Percentiles rank a stretch among this genome's conserved stretches.
Conservation (phyloP, 768 basidiomycete species). For the Leccinum broughii region DNA sequence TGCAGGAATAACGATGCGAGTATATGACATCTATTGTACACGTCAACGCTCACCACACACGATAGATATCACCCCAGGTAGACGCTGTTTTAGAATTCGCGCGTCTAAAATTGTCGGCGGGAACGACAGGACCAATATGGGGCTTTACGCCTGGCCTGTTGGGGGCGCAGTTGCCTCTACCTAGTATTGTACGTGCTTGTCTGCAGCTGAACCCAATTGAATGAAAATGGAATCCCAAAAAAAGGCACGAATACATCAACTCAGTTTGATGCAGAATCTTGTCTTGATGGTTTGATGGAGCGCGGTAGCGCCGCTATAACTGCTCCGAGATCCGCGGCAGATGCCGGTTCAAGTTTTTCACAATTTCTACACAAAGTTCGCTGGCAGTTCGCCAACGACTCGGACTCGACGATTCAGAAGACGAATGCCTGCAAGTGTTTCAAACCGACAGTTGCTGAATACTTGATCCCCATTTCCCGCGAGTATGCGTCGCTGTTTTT, state of each 20-base stretch:
- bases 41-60: too few species aligned
- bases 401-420: background rate
- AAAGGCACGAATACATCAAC: background rate
- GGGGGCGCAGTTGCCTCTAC: too few species aligned
- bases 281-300: background rate
- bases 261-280: background rate
- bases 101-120: too few species aligned
- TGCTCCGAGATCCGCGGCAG: background rate
- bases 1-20: background rate
- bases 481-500: background rate
- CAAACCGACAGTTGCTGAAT: background rate
- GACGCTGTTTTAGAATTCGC: too few species aligned
- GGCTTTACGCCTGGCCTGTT: too few species aligned
- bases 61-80: too few species aligned
- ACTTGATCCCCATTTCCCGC: background rate
- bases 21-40: too few species aligned
- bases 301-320: background rate
- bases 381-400: background rate
- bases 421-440: background rate
- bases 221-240: too few species aligned
- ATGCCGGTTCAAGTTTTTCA: background rate
- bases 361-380: too few species aligned
- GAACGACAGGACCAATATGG: too few species aligned
- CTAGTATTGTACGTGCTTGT: too few species aligned
- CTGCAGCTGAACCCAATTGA: too few species aligned